phyloP scores from a whole-genome alignment of 345 rosid species.

The Salix suchowensis region DNA sequence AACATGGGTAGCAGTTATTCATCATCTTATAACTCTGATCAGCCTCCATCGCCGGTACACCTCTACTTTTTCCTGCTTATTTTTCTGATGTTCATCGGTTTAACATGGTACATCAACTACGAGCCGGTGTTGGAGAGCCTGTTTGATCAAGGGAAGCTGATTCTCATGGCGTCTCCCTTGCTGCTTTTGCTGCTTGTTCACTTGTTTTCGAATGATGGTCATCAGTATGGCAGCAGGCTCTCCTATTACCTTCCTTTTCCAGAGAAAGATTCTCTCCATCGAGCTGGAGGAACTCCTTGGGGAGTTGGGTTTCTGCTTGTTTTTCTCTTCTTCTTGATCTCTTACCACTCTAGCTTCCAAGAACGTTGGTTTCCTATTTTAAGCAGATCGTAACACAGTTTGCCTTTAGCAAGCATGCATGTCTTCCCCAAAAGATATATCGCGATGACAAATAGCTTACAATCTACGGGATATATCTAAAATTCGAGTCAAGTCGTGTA shows the following conservation, averaged over 20 bases:
- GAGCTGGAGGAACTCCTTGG: slow-evolving; percentile 56
- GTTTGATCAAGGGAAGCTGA: slow-evolving; percentile 45
- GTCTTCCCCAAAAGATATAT: too few species aligned
- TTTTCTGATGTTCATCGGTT: slow-evolving; percentile 33
- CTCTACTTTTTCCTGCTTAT: slow-evolving; percentile 44
- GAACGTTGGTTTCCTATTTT: slow-evolving; percentile 56
- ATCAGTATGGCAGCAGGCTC: slow-evolving; percentile 12
- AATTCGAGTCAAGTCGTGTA: too few species aligned
- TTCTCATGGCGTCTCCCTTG: slow-evolving; percentile 40
- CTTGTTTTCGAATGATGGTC: slow-evolving; percentile 35
- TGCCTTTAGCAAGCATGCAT: background rate
- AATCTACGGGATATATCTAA: rapidly evolving
- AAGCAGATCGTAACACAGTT: background rate
- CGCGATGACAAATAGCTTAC: too few species aligned
- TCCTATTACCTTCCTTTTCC: slow-evolving; percentile 28
- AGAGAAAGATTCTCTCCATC: slow-evolving; percentile 42
- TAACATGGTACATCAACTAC: slow-evolving; percentile 52
- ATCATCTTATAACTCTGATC: slow-evolving; percentile 7
- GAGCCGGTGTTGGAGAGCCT: slow-evolving; percentile 44
- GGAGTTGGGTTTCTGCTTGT: slow-evolving; percentile 55
- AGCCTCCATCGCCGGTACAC: slow-evolving; percentile 36
- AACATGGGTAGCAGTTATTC: slow-evolving; percentile 28
- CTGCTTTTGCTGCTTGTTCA: slow-evolving; percentile 40
- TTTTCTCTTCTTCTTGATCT: slow-evolving; percentile 47
- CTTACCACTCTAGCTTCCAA: slow-evolving; percentile 49